phyloP scores from a whole-genome alignment of 2,329 filamentous ascomycete genomes.

The Claviceps digitariae region DNA sequence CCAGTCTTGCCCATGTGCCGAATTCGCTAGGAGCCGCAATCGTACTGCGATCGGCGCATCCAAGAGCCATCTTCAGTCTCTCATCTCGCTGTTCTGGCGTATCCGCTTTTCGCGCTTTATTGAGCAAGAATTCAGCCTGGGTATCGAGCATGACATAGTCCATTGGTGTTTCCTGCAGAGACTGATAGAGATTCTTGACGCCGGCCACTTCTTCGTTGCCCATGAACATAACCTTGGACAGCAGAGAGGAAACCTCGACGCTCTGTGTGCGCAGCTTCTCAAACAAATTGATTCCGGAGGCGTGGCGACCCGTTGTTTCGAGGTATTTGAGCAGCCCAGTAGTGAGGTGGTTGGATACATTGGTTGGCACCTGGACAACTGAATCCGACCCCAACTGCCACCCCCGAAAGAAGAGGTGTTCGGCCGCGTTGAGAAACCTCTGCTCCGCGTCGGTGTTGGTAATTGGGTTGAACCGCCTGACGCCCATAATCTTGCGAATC shows the following conservation, averaged over 20 bases:
- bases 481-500: conserved; percentile 95
- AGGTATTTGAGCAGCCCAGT: conserved; percentile 92
- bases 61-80: conserved; percentile 72
- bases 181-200: conserved; percentile 74
- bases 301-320: conserved; percentile 82
- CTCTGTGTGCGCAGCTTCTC: conserved; percentile 88
- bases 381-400: conserved; percentile 95
- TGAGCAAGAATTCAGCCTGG: conserved; percentile 81
- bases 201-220: conserved; percentile 97
- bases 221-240: conserved; percentile 84
- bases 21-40: conserved; percentile 95
- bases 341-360: conserved; percentile 90
- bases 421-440: conserved; percentile 85
- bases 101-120: conserved; percentile 53
- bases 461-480: conserved; percentile 91
- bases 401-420: conserved; percentile 91
- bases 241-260: conserved; percentile 81
- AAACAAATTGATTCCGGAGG: conserved; percentile 94
- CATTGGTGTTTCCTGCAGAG: conserved; percentile 86
- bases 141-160: conserved; percentile 94
- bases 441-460: conserved; percentile 98
- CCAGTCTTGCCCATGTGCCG: conserved; percentile 85
- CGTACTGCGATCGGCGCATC: conserved; percentile 87
- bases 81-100: conserved; percentile 44
- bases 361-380: conserved; percentile 92